Base-by-base conservation (phyloP, 257 asterid species). In the Ocimum tenuiflorum region DNA sequence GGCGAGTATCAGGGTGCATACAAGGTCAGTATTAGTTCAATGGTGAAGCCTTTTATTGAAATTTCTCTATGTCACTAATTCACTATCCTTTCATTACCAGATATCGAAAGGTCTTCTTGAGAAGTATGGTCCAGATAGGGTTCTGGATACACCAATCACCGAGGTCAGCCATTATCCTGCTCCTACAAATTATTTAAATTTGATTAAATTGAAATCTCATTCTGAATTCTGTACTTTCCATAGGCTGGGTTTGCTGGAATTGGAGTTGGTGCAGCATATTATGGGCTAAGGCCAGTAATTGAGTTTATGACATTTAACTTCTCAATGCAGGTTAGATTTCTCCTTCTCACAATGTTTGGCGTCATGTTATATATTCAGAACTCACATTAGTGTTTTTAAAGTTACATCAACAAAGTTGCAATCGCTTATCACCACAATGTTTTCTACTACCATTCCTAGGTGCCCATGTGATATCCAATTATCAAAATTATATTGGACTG, bases 1-100 rank as follows among this genome's bases (percentile, higher is more conserved):
- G 96, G 96, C 68, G 96, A 89, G 67, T 86, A 89, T 74, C 96
- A 89, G 72, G 96, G 96, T 69, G 96, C 96, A 67, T 89, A 89
- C 70, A 89, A 89, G 96, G 96, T 86, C 73, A 75, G 90, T 48
- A 23, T 19, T 49, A 52, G 7, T 60, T 63, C 27, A 57, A 7
- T 15, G n/a, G 6, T 19, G 36, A 35, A 38, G 33, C 39, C 35
- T n/a, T 57, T 22, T 19, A 52, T 2, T 61, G 19, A 29, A 49
- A 22, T 22, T 29, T 42, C 62, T 23, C 2, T 45, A 14, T 45
- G 20, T 52, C 42, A 9, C n/a, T 45, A 60, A 55, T 14, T 67
- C 15, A 9, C 58, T 70, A 14, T 61, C 27, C 17, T 15, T 57
- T 58, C 58, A 31, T 13, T 45, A 65, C 31, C 74, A 89, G 96